These are phyloP conservation scores for Prunus persica DNA, from an alignment of 306 rosid species.

Conservation along the genomic window DNA sequence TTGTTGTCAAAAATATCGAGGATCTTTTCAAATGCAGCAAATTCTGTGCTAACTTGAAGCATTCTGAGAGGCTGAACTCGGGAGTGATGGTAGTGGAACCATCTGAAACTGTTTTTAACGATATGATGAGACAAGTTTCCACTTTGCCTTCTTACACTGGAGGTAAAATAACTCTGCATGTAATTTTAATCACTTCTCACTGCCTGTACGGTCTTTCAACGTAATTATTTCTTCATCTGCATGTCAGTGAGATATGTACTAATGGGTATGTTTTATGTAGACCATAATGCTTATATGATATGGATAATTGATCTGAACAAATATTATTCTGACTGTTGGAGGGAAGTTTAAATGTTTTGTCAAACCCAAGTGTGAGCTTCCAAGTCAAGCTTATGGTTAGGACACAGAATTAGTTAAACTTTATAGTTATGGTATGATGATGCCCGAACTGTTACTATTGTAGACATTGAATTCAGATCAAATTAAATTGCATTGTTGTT, in stretches of 20 bases:
- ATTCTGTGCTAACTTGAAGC: conserved; percentile 98
- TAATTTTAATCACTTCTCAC: background rate
- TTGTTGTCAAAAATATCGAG: conserved; percentile 79
- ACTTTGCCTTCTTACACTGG: conserved; percentile 85
- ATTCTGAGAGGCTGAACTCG: conserved; percentile 95
- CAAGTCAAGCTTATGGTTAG: background rate
- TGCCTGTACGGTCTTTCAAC: background rate
- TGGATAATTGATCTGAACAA: background rate
- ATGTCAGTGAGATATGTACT: background rate
- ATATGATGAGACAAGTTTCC: conserved; percentile 82
- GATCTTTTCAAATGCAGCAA: conserved; percentile 92
- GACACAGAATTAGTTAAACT: background rate
- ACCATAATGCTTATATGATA: background rate
- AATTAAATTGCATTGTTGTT: background rate
- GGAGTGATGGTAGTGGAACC: conserved; percentile 99
- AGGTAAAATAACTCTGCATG: conserved; percentile 42
- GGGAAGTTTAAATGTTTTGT: background rate
- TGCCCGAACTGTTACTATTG: background rate
- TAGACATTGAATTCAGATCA: background rate
- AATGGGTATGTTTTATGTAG: background rate
- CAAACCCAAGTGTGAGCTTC: background rate
- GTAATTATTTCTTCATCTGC: background rate
- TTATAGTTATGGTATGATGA: background rate
- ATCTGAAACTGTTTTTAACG: conserved; percentile 69
- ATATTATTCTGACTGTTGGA: background rate